Base-by-base conservation (phyloP, 202 grass and related monocot species). In the Musa balbisiana region DNA sequence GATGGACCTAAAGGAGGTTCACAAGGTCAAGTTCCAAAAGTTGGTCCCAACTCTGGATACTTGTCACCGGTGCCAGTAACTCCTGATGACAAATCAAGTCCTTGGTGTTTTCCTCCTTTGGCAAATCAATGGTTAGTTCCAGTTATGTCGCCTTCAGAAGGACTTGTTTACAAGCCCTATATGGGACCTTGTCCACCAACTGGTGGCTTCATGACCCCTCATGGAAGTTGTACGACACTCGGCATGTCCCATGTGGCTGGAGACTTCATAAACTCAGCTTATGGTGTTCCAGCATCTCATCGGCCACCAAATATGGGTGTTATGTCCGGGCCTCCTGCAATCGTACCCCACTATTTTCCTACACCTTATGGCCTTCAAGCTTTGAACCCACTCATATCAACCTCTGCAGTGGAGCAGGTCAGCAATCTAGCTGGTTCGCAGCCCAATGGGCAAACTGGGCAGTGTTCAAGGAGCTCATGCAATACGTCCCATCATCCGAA, bases 161-260 rank as follows among this genome's bases (percentile, higher is more conserved):
- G 94, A 17, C 82, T 99, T 80, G 87, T 99, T 62, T 99, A 94
- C 78, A 99, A 95, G 52, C 88, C 94, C 24, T 98, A 92, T 69
- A 27, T 81, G 2, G 94, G 91, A 53, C 79, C 80, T 4, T 98
- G 87, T 65, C 95, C 89, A 50, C 91, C 95, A 8, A 77, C 87
- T 50, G 89, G 95, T 77, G 91, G 89, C 67, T 87, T 99, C 68
- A 53, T 99, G 66, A 73, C 95, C 49, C 91, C 91, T 1, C 72
- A 86, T 72, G 75, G 82, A 22, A 74, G 69, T 55, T 90, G 83
- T 16, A 33, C 72, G 76, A 91, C 88, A 24, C 55, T 87, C 69
- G 82, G 73, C 53, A 76, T 84, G 53, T 76, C 87, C 25, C 83
- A 82, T 20, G 75, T 83, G 56, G 70, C 87, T 72, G 86, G 86